Evolutionary conservation across 257 asterid genomes (phyloP), one percentile per base, ranked within the genome.

Genomic region (Nicotiana sylvestris): DNA sequence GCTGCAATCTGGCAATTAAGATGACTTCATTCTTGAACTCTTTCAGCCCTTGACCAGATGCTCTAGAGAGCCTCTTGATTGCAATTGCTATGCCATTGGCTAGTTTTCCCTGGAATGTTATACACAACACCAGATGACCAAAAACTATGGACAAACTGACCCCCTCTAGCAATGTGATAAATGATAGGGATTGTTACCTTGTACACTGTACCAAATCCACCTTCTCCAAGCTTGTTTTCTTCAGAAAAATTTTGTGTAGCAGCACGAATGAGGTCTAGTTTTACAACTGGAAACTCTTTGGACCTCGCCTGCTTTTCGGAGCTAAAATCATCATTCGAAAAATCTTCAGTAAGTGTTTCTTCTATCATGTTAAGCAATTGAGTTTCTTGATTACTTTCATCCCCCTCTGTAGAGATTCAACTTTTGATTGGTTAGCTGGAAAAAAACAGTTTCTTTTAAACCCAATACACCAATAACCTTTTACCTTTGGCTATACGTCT

Each of bases 141-240:
- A 67, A 17, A 17, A 67, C 8, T 33, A 67, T 67, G 29, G 76
- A 67, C 66, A 67, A 33, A 33, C 35, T 67, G 77, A 3, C 55
- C 56, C 15, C 30, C 32, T 69, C 8, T n/a, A 69, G 32, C 66
- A 10, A 77, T 11, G 0, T 66, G 25, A 66, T 66, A n/a, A 35
- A 35, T 9, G 72, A 60, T 21, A 64, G 56, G 72, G 3, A 9
- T 25, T 21, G 13, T 25, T 60, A 78, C 82, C 72, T 78, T 78
- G 56, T 78, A 78, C n/a, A 78, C 82, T 18, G 58, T 4, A 43
- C 82, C 82, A 78, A 78, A 78, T 78, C 82, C 82, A 46, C 82
- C 82, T 78, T 78, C 70, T 60, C 82, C 82, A 4, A 78, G 72
- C 60, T 78, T 78, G 37, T 60, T 58, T 18, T 60, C 27, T 15